Percentiles rank a stretch among this genome's conserved stretches.
phyloP scores from a whole-genome alignment of 2,329 filamentous ascomycete species.

The Ophiostoma sp. region DNA sequence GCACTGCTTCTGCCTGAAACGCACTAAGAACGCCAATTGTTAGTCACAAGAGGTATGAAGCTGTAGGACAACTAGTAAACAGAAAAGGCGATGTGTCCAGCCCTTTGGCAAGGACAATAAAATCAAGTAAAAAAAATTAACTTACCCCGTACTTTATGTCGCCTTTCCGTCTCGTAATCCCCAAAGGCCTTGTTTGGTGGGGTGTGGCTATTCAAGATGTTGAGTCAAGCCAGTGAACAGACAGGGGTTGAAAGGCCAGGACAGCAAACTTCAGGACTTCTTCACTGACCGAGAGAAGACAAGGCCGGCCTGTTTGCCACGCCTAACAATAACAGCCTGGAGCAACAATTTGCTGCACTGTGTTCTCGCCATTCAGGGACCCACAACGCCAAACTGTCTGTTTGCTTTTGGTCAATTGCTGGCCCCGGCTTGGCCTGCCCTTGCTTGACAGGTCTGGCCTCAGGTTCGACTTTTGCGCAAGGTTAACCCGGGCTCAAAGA shows the following conservation, averaged over 20 bases:
- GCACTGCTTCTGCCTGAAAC: conserved; percentile 10
- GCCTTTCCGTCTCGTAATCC: not conserved
- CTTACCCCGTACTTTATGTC: not conserved
- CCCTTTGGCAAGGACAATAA: not conserved
- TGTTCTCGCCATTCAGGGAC: not conserved
- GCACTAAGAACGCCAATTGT: not conserved
- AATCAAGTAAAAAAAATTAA: not conserved
- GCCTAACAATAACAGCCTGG: not conserved
- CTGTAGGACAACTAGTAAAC: not conserved
- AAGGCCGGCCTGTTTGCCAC: not conserved
- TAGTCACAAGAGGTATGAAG: not conserved
- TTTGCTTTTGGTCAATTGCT: conserved; percentile 6
- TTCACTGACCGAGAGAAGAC: not conserved
- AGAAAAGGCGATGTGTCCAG: not conserved
- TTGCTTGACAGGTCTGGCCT: not conserved
- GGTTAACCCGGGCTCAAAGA: not conserved
- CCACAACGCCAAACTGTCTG: not conserved
- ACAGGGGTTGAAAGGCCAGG: not conserved
- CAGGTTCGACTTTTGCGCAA: conserved; percentile 1
- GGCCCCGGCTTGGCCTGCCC: not conserved
- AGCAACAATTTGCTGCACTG: not conserved
- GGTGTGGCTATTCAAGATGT: not conserved
- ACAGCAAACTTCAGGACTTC: not conserved
- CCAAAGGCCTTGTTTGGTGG: not conserved
- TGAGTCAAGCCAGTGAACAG: not conserved